phyloP scores from a whole-genome alignment of 805 yeast genomes.

The Metschnikowia dekortorum region DNA sequence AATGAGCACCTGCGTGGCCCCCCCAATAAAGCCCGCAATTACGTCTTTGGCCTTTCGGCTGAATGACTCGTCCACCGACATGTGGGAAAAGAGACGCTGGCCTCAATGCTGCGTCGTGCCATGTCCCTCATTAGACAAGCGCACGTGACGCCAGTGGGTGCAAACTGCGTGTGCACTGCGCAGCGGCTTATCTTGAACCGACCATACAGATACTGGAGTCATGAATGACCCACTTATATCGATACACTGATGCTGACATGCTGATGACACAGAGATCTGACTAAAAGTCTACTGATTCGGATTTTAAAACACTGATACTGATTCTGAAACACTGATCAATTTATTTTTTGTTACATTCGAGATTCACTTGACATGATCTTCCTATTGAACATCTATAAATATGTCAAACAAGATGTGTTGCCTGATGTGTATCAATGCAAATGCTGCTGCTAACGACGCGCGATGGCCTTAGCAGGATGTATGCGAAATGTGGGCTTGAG shows the following conservation, averaged over 20 bases:
- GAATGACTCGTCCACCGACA: constrained; percentile 32
- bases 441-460: not conserved
- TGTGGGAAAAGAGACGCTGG: not conserved
- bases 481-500: not conserved
- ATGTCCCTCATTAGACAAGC: constrained; percentile 9
- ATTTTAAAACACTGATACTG: too few species aligned
- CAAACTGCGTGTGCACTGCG: constrained; percentile 1
- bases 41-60: constrained; percentile 38
- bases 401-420: not conserved
- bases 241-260: too few species aligned
- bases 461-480: not conserved
- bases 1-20: constrained; percentile 44
- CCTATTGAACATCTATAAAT: not conserved
- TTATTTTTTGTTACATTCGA: not conserved
- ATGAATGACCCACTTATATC: too few species aligned
- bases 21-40: constrained; percentile 44
- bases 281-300: too few species aligned
- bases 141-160: constrained; percentile 20
- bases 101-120: not conserved
- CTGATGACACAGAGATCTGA: not conserved
- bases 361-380: not conserved
- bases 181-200: too few species aligned
- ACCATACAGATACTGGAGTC: too few species aligned
- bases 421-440: constrained; percentile 1
- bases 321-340: not conserved